Conservation (phyloP, 257 asterid genomes). For the Fraxinus cuspidata region DNA sequence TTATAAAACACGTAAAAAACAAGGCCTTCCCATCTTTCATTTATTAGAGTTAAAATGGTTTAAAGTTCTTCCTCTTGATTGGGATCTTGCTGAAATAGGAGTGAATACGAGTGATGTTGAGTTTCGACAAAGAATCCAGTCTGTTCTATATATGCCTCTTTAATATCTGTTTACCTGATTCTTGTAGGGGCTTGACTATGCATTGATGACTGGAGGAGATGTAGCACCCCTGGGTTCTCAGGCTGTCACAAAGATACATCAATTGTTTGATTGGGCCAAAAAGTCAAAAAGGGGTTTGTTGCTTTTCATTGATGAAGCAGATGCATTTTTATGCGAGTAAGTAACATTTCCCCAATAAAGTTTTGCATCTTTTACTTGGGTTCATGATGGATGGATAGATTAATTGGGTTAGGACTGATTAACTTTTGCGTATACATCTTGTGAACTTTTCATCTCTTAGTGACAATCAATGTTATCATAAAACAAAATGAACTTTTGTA, state of each 20-base stretch:
- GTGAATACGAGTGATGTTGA: too few relatives aligned
- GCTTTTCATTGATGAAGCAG: slow-evolving; percentile 97
- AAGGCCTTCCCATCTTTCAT: neutral
- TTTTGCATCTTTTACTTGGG: too few relatives aligned
- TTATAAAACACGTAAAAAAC: too few relatives aligned
- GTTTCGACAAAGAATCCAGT: too few relatives aligned
- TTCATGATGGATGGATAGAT: too few relatives aligned
- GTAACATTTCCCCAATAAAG: slow-evolving; percentile 29
- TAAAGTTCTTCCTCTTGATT: neutral
- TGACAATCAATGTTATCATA: too few relatives aligned
- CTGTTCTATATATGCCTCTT: too few relatives aligned
- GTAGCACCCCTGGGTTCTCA: slow-evolving; percentile 93
- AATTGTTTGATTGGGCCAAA: slow-evolving; percentile 89
- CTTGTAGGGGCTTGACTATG: slow-evolving; percentile 89
- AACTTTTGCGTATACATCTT: too few relatives aligned
- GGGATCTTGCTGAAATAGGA: neutral
- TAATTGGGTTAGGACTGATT: too few relatives aligned
- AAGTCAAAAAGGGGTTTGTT: slow-evolving; percentile 82
- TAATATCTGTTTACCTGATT: slow-evolving; percentile 23
- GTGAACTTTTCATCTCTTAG: too few relatives aligned
- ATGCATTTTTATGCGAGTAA: slow-evolving; percentile 98
- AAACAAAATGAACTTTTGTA: too few relatives aligned
- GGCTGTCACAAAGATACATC: slow-evolving; percentile 97
- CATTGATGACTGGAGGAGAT: slow-evolving; percentile 98
- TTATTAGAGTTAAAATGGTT: neutral